These are phyloP conservation scores for Silene conica DNA, from an alignment of 148 eudicot species.

Conservation along the genomic window DNA sequence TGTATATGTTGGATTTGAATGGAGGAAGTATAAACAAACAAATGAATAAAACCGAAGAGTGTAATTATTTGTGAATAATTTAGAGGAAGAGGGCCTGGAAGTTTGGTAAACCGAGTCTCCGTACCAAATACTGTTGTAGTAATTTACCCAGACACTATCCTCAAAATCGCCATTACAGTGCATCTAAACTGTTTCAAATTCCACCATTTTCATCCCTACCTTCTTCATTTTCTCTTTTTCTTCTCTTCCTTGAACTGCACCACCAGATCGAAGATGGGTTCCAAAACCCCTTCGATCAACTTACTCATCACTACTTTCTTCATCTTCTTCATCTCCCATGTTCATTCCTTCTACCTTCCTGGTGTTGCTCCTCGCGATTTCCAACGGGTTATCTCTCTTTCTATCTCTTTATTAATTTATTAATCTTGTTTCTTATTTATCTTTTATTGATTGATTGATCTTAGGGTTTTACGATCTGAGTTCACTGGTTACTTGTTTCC, in stretches of 20 bases:
- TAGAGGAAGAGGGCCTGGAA: too few species aligned
- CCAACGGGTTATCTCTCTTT: conserved; percentile 19
- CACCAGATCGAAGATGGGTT: conserved; percentile 45
- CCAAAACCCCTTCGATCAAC: conserved; percentile 27
- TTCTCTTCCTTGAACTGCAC: background rate
- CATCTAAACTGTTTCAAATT: too few species aligned
- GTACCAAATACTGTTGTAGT: too few species aligned
- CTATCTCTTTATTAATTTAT: background rate
- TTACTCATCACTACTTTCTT: conserved; percentile 13
- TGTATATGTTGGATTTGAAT: too few species aligned
- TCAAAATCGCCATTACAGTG: too few species aligned
- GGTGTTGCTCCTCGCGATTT: conserved; percentile 54
- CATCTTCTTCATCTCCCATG: conserved; percentile 23
- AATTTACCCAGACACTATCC: too few species aligned
- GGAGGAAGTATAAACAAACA: too few species aligned
- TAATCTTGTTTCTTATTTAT: background rate
- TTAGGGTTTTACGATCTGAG: conserved; percentile 26
- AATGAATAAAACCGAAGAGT: too few species aligned
- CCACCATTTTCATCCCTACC: too few species aligned
- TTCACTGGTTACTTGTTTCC: background rate
- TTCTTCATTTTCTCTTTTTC: too few species aligned
- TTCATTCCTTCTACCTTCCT: conserved; percentile 41
- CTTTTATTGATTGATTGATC: background rate
- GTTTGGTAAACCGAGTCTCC: too few species aligned
- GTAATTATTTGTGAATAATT: too few species aligned